phyloP scores from a whole-genome alignment of 2,329 filamentous ascomycete genomes.

The Exophiala dermatitidis region DNA sequence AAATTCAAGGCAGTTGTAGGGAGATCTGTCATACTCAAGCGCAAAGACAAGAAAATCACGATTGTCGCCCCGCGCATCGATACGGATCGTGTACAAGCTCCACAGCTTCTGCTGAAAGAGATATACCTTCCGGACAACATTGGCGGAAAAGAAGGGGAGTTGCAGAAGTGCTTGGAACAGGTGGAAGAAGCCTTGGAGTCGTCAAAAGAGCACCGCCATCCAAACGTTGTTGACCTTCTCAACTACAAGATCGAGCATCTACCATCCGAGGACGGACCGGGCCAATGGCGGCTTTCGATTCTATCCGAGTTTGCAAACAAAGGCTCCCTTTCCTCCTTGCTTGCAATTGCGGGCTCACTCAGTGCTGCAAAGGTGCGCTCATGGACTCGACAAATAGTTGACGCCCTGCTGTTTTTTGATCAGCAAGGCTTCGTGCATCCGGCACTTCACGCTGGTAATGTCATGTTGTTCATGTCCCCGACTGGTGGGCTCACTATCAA shows the following conservation, averaged over 20 bases:
- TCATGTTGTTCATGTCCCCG: constrained; percentile 65
- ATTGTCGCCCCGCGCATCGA: constrained; percentile 65
- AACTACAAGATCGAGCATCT: constrained; percentile 68
- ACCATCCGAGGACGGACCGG: constrained; percentile 35
- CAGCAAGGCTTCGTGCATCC: constrained; percentile 77
- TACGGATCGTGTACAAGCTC: constrained; percentile 49
- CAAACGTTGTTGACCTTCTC: constrained; percentile 69
- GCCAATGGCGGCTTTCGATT: constrained; percentile 64
- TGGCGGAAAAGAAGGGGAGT: constrained; percentile 52
- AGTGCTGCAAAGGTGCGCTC: constrained; percentile 69
- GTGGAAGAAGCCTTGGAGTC: constrained; percentile 71
- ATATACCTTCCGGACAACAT: constrained; percentile 52
- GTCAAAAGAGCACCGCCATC: constrained; percentile 66
- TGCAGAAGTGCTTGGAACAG: constrained; percentile 68
- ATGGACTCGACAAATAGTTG: constrained; percentile 87
- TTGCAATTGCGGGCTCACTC: constrained; percentile 70
- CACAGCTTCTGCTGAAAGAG: constrained; percentile 66
- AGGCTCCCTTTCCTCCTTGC: constrained; percentile 71
- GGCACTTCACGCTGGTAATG: constrained; percentile 70
- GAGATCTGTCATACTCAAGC: constrained; percentile 58
- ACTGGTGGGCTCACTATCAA: constrained; percentile 65
- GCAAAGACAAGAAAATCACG: constrained; percentile 57
- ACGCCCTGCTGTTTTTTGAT: constrained; percentile 81
- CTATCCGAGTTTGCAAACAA: constrained; percentile 72
- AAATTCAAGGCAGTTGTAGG: constrained; percentile 65